Conservation (phyloP, 164 flowering plant species). For the Tinospora cordifolia region DNA sequence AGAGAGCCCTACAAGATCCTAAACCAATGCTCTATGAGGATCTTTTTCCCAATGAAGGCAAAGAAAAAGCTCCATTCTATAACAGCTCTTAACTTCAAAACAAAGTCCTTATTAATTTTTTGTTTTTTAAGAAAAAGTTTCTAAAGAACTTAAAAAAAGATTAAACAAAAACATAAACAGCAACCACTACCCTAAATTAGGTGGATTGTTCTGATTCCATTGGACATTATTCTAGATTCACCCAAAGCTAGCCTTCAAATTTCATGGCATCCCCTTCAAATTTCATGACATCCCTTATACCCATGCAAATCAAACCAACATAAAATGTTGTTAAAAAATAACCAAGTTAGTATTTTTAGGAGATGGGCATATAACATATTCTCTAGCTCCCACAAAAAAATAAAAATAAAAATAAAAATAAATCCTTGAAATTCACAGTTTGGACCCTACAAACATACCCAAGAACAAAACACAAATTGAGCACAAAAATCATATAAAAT, state of each 20-base stretch:
- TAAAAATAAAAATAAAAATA: too few species aligned
- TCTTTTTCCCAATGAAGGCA: not conserved
- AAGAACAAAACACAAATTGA: too few species aligned
- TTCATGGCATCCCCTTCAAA: not conserved
- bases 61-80: not conserved
- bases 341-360: not conserved
- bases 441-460: conserved; percentile 11
- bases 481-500: too few species aligned
- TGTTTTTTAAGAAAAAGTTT: not conserved
- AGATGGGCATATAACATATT: not conserved
- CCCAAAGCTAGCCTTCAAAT: conserved; percentile 10
- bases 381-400: conserved; percentile 4
- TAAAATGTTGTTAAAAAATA: not conserved
- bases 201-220: not conserved
- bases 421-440: conserved; percentile 7
- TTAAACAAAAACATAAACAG: not conserved
- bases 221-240: conserved; percentile 18
- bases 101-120: too few species aligned
- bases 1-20: conserved; percentile 16
- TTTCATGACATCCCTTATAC: not conserved
- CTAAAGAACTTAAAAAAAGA: not conserved
- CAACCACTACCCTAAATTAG: conserved; percentile 1
- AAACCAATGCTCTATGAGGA: conserved; percentile 1
- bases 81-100: not conserved
- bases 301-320: conserved; percentile 7